phyloP scores from a whole-genome alignment of 352 stramenopile species.

The Phytophthora aleatoria region DNA sequence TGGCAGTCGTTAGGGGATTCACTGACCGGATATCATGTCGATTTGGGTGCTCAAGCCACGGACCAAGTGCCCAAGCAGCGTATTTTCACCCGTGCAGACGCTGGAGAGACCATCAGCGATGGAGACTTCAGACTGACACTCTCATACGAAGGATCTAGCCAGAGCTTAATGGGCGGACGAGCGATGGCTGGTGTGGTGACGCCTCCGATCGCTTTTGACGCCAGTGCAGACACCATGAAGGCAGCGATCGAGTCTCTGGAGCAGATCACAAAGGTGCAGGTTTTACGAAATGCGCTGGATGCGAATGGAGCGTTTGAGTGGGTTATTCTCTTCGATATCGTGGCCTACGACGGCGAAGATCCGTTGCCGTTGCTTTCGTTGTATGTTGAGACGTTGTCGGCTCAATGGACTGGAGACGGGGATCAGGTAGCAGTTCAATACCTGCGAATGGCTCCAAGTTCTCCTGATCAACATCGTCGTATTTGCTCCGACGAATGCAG shows the following conservation, averaged over 20 bases:
- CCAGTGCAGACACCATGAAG: conserved; percentile 64
- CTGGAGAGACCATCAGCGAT: conserved; percentile 46
- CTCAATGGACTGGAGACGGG: conserved; percentile 46
- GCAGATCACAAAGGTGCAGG: conserved; percentile 59
- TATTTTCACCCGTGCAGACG: conserved; percentile 56
- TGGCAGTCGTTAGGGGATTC: conserved; percentile 43
- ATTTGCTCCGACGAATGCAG: conserved; percentile 35
- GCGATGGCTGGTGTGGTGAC: conserved; percentile 39
- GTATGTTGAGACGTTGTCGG: conserved; percentile 58
- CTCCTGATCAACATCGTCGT: conserved; percentile 16
- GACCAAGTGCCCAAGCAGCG: conserved; percentile 46
- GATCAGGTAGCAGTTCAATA: conserved; percentile 61
- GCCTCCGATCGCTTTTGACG: conserved; percentile 74
- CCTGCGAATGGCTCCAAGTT: conserved; percentile 30
- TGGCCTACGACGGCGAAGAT: conserved; percentile 18
- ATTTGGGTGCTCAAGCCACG: conserved; percentile 26
- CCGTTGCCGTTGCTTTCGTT: conserved; percentile 50
- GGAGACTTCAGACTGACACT: conserved; percentile 64
- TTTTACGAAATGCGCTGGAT: conserved; percentile 41
- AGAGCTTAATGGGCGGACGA: conserved; percentile 26
- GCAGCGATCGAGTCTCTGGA: conserved; percentile 75
- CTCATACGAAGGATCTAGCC: conserved; percentile 41
- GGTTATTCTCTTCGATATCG: conserved; percentile 59
- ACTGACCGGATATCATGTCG: conserved; percentile 38
- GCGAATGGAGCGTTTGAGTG: conserved; percentile 47